Evolutionary conservation across 441 rosid genomes (phyloP), one percentile per base, ranked within the genome.

Genomic region (Capsella rubella): DNA sequence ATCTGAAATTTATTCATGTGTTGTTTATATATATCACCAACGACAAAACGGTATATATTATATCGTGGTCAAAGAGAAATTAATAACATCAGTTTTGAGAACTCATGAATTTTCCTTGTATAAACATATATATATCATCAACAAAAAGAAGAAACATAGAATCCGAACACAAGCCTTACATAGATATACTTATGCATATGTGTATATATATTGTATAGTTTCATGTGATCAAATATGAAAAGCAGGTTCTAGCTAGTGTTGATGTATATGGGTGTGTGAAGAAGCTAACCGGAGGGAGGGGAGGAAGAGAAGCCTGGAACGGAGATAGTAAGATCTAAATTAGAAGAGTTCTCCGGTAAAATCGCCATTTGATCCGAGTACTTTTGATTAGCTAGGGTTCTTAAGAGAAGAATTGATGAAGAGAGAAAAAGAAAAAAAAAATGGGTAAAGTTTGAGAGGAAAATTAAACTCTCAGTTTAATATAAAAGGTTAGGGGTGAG

Each of bases 251-350:
- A 21, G 25, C 25, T 39, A 57, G 43, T 56, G 27, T 55, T 32
- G 16, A 34, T 34, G 8, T 37, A 8, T 52, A 4, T 27, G 13
- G 52, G 16, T 39, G 27, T 49, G 34, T 32, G 34, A 8, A 9
- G 4, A n/a, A 43, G 57, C 74, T 73, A 72, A 86, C 94, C 92
- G 14, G 87, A 80, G 73, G 83, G 82, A 61, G 88, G 84, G 3
- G 95, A 80, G 14, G 91, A 79, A 78, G 89, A 82, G 86, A 91
- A 88, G 65, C 98, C 98, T 14, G 91, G 90, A 71, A 87, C 89
- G 29, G 94, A 93, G 42, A 93, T 91, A 54, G 90, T 82, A 81
- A 93, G 84, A 78, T 91, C 98, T 81, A 93, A 84, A 87, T 87
- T 82, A 7, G 96, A 87, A 68, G 87, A 77, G 72, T 77, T 72